phyloP scores from a whole-genome alignment of 2,329 filamentous ascomycete species.

The Sarocladium kiliense region DNA sequence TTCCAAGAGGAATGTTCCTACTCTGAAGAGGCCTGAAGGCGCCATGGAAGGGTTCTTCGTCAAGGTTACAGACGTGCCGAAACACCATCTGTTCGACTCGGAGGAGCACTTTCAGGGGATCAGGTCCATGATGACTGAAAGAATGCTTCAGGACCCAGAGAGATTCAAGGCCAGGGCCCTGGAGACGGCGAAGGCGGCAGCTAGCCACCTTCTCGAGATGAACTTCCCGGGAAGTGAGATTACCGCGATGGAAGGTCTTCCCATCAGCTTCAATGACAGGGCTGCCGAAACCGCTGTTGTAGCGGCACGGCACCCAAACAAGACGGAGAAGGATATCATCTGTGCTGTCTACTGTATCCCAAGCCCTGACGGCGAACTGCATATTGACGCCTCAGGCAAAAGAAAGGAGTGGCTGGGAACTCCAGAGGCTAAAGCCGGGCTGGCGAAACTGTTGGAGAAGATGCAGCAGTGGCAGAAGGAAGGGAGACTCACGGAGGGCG shows the following conservation, averaged over 20 bases:
- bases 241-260: slow-evolving; percentile 1
- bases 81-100: neutral
- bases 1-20: neutral
- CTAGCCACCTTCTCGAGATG: neutral
- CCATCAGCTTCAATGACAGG: neutral
- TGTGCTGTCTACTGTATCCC: neutral
- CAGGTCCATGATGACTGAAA: neutral
- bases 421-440: slow-evolving; percentile 1
- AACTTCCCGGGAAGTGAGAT: slow-evolving; percentile 6
- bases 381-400: neutral
- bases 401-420: slow-evolving; percentile 3
- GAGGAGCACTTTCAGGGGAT: neutral
- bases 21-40: neutral
- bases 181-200: neutral
- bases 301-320: neutral
- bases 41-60: neutral
- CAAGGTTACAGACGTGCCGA: neutral
- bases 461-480: slow-evolving; percentile 4
- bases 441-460: slow-evolving; percentile 1
- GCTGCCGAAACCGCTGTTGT: neutral
- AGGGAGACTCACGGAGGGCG: neutral
- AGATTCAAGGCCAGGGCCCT: neutral
- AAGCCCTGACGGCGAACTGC: neutral
- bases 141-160: neutral
- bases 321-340: slow-evolving; percentile 4